Evolutionary conservation across 2,329 filamentous ascomycete species (phyloP), one percentile per base, ranked within the genome.

Genomic region (Penicillium carneum): DNA sequence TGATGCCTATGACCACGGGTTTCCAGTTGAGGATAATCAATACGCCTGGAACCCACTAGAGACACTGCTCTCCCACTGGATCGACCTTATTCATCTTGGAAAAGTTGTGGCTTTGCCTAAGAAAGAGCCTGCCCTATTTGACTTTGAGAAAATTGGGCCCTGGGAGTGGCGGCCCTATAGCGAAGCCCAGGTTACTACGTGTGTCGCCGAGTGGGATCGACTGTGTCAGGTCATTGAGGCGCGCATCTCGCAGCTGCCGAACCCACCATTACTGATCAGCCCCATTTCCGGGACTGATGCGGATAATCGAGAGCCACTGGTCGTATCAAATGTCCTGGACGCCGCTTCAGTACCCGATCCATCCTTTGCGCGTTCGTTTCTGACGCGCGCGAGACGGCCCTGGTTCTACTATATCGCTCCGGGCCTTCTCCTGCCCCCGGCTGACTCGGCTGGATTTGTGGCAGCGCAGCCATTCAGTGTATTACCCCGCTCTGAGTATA

Each of bases 11-110:
- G 59, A 57, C 14, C 52, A 1, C 48, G 56, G 62, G 20, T 60
- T 63, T 20, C 70, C 68, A 41, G 55, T 69, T 11, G 52, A 66
- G 36, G 63, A 42, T 31, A 52, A 65, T 59, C 12, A n/a, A 33
- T 29, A 71, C 16, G 33, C 70, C 46, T 71, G 67, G 67, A 63
- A 68, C 48, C 66, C 69, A n/a, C 46, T 71, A n/a, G 69, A 71
- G 61, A 71, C 64, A n/a, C 36, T 71, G 14, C 64, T 71, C 45
- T 52, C 59, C 43, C 50, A 71, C 41, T 71, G 64, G 69, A 69
- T 71, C 52, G 26, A 66, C 23, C 53, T 71, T n/a, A 65, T 70
- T 52, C 41, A 63, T 57, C 34, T 68, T 58, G 61, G 66, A 36
- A 68, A 68, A 59, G 65, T 62, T 20, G 48, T 60, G 31, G 59